phyloP scores from a whole-genome alignment of 1,284 basidiomycete genomes.

The Rhodotorula sp. region DNA sequence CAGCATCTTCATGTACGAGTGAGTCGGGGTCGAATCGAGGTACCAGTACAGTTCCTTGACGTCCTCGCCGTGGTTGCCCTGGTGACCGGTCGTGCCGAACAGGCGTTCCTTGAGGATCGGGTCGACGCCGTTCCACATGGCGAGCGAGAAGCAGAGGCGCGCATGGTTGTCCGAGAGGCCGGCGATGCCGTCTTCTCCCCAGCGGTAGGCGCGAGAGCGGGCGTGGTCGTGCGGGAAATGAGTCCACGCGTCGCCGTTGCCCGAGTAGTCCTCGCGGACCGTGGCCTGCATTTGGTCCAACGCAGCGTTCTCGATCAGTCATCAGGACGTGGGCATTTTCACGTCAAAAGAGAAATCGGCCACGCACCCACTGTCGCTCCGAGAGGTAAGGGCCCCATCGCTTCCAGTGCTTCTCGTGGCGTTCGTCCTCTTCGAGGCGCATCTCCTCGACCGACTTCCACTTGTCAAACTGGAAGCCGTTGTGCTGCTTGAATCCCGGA shows the following conservation, averaged over 20 bases:
- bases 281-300: slow-evolving; percentile 64
- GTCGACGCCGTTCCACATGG: slow-evolving; percentile 93
- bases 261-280: slow-evolving; percentile 96
- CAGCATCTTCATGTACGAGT: slow-evolving; percentile 89
- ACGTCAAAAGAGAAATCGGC: not conserved
- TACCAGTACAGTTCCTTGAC: slow-evolving; percentile 99
- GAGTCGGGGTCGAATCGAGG: slow-evolving; percentile 94
- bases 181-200: slow-evolving; percentile 97
- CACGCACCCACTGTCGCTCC: slow-evolving; percentile 91
- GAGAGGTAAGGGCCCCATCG: slow-evolving; percentile 96
- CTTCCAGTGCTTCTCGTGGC: slow-evolving; percentile 83
- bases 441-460: slow-evolving; percentile 53
- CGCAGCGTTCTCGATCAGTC: not conserved
- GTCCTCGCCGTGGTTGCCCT: slow-evolving; percentile 97
- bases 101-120: slow-evolving; percentile 93
- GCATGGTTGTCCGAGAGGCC: slow-evolving; percentile 97
- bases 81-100: slow-evolving; percentile 89
- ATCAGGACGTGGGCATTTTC: not conserved
- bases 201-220: slow-evolving; percentile 89
- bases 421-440: slow-evolving; percentile 61
- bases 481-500: slow-evolving; percentile 41
- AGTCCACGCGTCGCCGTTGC: slow-evolving; percentile 93
- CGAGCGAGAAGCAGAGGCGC: slow-evolving; percentile 82
- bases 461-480: slow-evolving; percentile 41
- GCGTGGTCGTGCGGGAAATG: slow-evolving; percentile 96